Evolutionary conservation across 805 yeast species (phyloP).

Genomic region (Starmerella vaccinii): DNA sequence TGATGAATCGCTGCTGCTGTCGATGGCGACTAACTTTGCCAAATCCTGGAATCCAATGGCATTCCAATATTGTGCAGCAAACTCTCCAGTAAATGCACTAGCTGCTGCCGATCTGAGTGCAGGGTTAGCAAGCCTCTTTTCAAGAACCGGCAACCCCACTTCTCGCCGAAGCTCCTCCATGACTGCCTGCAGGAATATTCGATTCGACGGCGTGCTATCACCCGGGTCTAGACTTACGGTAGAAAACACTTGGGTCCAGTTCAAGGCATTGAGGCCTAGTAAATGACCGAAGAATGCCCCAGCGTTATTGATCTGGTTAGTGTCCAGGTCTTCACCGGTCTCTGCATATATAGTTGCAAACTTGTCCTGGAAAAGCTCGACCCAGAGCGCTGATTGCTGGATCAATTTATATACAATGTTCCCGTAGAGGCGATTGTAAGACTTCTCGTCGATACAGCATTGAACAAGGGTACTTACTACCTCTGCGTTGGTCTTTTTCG

Average conservation of each 20-base stretch:
- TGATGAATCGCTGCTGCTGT: background rate
- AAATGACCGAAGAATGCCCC: constrained; percentile 82
- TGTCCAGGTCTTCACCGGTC: constrained; percentile 55
- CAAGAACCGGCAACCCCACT: constrained; percentile 48
- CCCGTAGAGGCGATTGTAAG: constrained; percentile 79
- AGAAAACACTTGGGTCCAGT: constrained; percentile 48
- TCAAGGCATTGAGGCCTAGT: constrained; percentile 57
- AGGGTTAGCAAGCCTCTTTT: constrained; percentile 35
- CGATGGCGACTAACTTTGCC: background rate
- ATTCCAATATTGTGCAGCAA: constrained; percentile 16
- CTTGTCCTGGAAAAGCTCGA: constrained; percentile 38
- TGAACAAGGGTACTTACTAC: constrained; percentile 65
- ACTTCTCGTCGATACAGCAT: constrained; percentile 75
- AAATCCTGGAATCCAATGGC: constrained; percentile 5
- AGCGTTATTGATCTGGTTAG: constrained; percentile 62
- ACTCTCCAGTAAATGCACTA: constrained; percentile 4
- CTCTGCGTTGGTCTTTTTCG: constrained; percentile 35
- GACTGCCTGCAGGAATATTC: constrained; percentile 72
- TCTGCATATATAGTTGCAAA: constrained; percentile 43
- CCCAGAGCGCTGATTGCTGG: constrained; percentile 46
- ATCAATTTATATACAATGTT: constrained; percentile 59
- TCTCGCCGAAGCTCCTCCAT: constrained; percentile 73
- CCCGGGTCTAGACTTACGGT: constrained; percentile 53
- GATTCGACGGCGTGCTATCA: constrained; percentile 61
- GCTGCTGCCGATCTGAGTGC: background rate